Base-by-base conservation (phyloP, 192 early-diverging fungal species). In the Gigaspora rosea region DNA sequence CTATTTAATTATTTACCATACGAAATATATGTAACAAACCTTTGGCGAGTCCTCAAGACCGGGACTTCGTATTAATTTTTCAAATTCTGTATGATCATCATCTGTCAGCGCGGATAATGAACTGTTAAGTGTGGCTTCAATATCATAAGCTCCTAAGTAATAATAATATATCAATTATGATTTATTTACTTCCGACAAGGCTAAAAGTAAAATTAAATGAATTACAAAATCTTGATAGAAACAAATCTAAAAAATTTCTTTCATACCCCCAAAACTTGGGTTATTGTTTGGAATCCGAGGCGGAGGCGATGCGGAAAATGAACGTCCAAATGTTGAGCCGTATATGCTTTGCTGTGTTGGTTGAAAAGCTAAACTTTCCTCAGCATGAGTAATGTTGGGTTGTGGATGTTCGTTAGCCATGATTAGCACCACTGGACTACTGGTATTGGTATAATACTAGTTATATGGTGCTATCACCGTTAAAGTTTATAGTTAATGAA, bases 31-130 rank as follows among this genome's bases (percentile, higher is more conserved):
- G 50, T n/a, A 51, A 52, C 74, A 51, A 51, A 76, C 74, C 61
- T 76, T 76, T 76, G 74, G 63, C 13, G 74, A 76, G 50, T 76
- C 74, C 33, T 76, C 74, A 20, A 65, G 58, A 46, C 72, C 72
- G 12, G 57, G 41, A 61, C 36, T 74, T 4, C 72, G 59, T 15
- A 64, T 75, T 13, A 62, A 33, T 73, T 74, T 78, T 22, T 78
- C 72, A 58, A 71, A 78, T 20, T 78, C 78, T 64, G 36, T 27
- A 56, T 72, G 71, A 47, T 73, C 51, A 47, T 64, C 71, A 15
- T 73, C 78, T 8, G 74, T 3, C 18, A 78, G 63, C 7, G 78
- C 18, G 32, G 46, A 58, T 8, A 76, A 9, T 16, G 76, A 71
- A 56, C 50, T 77, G 35, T 77, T 69, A 54, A 73, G 52, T 47